These are phyloP conservation scores for Eutrema japonicum DNA, from an alignment of 345 rosid species.

Conservation along the genomic window DNA sequence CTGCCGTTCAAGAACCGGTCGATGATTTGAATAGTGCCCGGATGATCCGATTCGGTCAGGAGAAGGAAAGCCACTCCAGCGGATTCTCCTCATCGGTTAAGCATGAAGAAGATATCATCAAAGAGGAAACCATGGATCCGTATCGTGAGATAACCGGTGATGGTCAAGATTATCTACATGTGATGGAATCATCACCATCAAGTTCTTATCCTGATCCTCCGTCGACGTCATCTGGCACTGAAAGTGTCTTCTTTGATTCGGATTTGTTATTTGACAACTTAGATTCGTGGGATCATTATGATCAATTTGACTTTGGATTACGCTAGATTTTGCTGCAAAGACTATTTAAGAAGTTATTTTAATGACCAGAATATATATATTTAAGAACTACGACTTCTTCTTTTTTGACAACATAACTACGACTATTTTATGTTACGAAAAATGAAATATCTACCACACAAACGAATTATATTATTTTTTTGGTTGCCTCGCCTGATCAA, in stretches of 20 bases:
- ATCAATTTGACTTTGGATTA: slow-evolving; percentile 33
- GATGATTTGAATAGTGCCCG: slow-evolving; percentile 26
- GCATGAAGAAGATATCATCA: neutral
- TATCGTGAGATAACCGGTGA: slow-evolving; percentile 10
- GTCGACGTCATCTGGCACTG: slow-evolving; percentile 28
- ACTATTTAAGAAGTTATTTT: neutral
- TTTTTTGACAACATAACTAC: too few species aligned
- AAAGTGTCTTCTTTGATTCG: slow-evolving; percentile 6
- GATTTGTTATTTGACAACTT: slow-evolving; percentile 13
- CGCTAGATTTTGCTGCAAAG: slow-evolving; percentile 9
- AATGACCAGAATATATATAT: neutral
- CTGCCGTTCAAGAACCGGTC: neutral
- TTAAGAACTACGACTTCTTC: neutral
- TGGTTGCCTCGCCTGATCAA: neutral
- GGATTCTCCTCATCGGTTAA: slow-evolving; percentile 6
- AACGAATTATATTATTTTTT: too few species aligned
- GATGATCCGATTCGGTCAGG: slow-evolving; percentile 30
- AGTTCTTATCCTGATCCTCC: slow-evolving; percentile 22
- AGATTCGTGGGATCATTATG: slow-evolving; percentile 31
- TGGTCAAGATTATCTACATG: slow-evolving; percentile 28
- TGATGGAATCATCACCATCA: slow-evolving; percentile 30
- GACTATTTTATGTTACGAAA: too few species aligned
- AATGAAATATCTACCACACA: too few species aligned
- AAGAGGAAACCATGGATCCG: slow-evolving; percentile 9
- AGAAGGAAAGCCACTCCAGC: neutral